Conservation (phyloP, 2,329 filamentous ascomycete genomes). For the Colletotrichum liaoningense region DNA sequence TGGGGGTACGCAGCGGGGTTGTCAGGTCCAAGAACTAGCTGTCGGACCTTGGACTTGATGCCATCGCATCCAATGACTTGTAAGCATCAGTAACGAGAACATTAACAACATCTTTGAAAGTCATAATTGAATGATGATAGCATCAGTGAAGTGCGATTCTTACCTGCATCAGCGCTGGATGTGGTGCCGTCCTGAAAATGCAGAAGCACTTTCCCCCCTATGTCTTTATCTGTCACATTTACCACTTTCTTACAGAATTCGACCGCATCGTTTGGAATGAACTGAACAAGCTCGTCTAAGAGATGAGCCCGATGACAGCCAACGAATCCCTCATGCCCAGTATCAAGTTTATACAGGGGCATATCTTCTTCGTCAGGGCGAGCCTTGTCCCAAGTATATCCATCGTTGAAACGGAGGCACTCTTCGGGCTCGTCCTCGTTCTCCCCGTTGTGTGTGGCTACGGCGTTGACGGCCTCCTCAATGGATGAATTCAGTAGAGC, state of each 20-base stretch:
- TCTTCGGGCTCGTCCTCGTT: neutral
- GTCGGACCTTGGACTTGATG: slow-evolving; percentile 50
- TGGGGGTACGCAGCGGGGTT: neutral
- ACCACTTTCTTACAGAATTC: slow-evolving; percentile 43
- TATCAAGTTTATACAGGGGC: neutral
- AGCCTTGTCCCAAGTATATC: neutral
- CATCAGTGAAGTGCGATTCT: neutral
- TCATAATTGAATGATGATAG: no score
- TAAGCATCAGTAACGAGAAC: neutral
- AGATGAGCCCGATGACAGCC: neutral
- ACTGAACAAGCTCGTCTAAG: slow-evolving; percentile 50
- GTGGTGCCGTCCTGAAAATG: slow-evolving; percentile 52
- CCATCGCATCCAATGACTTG: slow-evolving; percentile 68
- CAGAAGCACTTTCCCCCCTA: slow-evolving; percentile 33
- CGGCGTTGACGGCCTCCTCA: slow-evolving; percentile 48
- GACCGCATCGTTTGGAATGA: slow-evolving; percentile 44
- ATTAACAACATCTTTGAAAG: no score
- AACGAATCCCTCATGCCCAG: neutral
- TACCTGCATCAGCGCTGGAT: neutral
- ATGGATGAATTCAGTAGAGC: slow-evolving; percentile 38
- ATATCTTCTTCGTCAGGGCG: neutral
- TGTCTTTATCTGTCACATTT: neutral
- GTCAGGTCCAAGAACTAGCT: neutral
- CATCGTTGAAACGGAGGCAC: neutral
- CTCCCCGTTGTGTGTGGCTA: slow-evolving; percentile 25